These are phyloP conservation scores for Diaporthe velutina DNA, from an alignment of 2,329 filamentous ascomycete genomes.

Conservation along the genomic window DNA sequence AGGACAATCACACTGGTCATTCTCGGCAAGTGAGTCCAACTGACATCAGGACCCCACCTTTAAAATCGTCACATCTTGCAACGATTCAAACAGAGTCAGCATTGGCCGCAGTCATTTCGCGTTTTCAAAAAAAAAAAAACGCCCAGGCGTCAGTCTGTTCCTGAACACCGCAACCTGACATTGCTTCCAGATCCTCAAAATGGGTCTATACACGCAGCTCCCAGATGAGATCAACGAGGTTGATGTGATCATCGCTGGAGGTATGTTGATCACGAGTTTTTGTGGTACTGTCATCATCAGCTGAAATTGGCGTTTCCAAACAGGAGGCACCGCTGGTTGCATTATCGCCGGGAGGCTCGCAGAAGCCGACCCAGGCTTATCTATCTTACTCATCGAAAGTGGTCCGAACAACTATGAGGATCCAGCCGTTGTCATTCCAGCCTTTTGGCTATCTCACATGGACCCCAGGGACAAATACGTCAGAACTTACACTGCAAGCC, in stretches of 20 bases:
- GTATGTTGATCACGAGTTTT: constrained; percentile 43
- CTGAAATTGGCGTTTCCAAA: background rate
- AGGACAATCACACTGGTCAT: no score
- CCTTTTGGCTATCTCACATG: constrained; percentile 61
- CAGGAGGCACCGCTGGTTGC: constrained; percentile 62
- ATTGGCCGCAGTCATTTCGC: no score
- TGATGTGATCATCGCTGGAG: constrained; percentile 65
- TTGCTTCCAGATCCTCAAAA: background rate
- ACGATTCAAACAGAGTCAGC: no score
- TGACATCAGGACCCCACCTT: no score
- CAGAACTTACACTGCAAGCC: constrained; percentile 62
- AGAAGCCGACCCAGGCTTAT: constrained; percentile 60
- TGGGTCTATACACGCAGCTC: constrained; percentile 38
- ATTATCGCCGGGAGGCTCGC: constrained; percentile 63
- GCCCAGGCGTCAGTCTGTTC: no score
- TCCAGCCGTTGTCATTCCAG: constrained; percentile 62
- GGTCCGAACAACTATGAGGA: constrained; percentile 65
- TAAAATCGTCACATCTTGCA: no score
- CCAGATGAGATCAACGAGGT: constrained; percentile 54
- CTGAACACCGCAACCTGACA: background rate
- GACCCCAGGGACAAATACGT: constrained; percentile 58
- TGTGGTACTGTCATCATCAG: background rate
- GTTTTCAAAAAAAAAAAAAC: no score
- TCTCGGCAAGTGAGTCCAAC: no score
- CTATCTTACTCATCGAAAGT: constrained; percentile 65